Conservation (phyloP, 2,329 filamentous ascomycete genomes). For the Gyromitra esculenta region DNA sequence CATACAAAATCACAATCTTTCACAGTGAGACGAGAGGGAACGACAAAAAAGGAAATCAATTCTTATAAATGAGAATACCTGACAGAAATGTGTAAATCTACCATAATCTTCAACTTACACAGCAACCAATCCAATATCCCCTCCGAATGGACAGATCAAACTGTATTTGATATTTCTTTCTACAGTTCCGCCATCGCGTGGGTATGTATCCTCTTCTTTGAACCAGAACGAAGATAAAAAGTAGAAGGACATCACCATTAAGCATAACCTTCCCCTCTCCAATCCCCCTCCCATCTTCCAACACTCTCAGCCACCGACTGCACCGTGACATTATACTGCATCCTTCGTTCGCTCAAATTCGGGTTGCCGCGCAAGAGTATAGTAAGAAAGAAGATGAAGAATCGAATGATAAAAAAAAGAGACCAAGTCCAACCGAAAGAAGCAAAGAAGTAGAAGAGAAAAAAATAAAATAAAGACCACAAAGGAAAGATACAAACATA, state of each 20-base stretch:
- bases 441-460: constrained; percentile 58
- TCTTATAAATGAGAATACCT: background rate
- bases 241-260: constrained; percentile 49
- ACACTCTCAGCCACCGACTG: constrained; percentile 24
- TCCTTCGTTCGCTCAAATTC: constrained; percentile 47
- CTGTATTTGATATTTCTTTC: constrained; percentile 27
- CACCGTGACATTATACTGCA: constrained; percentile 42
- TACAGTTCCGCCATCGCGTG: constrained; percentile 34
- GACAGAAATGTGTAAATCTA: constrained; percentile 6
- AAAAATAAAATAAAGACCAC: constrained; percentile 54
- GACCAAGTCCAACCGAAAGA: constrained; percentile 57
- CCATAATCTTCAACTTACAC: constrained; percentile 2
- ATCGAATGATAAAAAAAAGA: constrained; percentile 31
- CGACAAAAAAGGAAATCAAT: constrained; percentile 3
- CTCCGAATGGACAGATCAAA: constrained; percentile 8
- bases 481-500: constrained; percentile 57
- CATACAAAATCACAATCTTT: background rate
- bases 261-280: constrained; percentile 42
- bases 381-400: constrained; percentile 35
- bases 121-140: background rate
- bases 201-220: constrained; percentile 20
- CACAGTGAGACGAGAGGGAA: background rate
- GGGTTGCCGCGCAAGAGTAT: constrained; percentile 41
- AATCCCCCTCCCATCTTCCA: background rate
- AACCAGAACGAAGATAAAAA: constrained; percentile 12